These are phyloP conservation scores for Colletotrichum chrysophilum DNA, from an alignment of 2,329 filamentous ascomycete species.

Conservation along the genomic window DNA sequence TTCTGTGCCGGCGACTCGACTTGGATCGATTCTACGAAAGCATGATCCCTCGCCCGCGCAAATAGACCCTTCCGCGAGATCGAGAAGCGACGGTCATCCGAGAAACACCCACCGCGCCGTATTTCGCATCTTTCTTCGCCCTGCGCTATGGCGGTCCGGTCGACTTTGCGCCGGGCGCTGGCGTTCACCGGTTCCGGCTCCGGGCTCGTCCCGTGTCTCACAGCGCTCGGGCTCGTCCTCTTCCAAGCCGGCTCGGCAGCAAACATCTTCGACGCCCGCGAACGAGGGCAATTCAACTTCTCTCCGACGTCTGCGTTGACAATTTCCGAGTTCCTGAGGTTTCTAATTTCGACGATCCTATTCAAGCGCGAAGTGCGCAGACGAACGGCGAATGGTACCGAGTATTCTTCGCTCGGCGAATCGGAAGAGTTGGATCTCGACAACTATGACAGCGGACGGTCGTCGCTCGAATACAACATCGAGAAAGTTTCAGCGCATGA, in stretches of 20 bases:
- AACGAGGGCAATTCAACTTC: conserved; percentile 28
- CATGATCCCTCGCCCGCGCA: background rate
- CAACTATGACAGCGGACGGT: background rate
- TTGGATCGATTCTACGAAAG: background rate
- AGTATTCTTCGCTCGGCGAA: conserved; percentile 3
- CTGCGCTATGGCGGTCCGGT: background rate
- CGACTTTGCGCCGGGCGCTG: conserved; percentile 1
- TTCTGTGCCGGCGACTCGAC: background rate
- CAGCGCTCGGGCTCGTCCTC: conserved; percentile 35
- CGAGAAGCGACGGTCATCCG: background rate
- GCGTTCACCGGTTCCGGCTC: conserved; percentile 7
- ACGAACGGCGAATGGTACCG: conserved; percentile 1
- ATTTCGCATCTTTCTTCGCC: background rate
- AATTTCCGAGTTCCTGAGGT: conserved; percentile 33
- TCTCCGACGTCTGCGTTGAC: conserved; percentile 33
- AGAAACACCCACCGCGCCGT: background rate
- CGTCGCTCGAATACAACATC: background rate
- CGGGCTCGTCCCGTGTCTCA: conserved; percentile 23
- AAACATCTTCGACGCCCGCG: conserved; percentile 33
- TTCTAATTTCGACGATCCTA: conserved; percentile 30
- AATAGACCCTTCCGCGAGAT: background rate
- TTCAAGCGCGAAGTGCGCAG: conserved; percentile 26
- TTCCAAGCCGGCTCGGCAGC: conserved; percentile 37
- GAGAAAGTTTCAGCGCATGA: background rate
- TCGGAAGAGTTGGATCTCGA: conserved; percentile 12